Conservation (phyloP, 164 flowering plant species). For the Dillenia suffruticosa region DNA sequence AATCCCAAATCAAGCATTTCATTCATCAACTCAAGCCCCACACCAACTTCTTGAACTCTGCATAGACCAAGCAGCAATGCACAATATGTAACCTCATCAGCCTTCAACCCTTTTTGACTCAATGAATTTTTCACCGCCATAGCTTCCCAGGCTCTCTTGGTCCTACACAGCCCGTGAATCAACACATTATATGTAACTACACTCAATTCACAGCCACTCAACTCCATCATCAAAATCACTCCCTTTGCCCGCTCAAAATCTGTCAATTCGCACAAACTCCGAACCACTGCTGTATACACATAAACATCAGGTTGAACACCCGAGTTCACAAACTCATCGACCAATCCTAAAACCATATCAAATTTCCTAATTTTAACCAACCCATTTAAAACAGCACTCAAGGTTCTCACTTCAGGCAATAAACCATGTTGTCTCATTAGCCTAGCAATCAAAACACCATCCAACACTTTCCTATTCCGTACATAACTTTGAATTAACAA, state of each 20-base stretch:
- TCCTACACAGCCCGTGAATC: slow-evolving; percentile 74
- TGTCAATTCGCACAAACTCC: slow-evolving; percentile 63
- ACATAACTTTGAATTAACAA: slow-evolving; percentile 57
- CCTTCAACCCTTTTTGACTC: slow-evolving; percentile 41
- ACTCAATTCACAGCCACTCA: slow-evolving; percentile 36
- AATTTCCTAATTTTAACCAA: slow-evolving; percentile 51
- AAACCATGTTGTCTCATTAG: slow-evolving; percentile 39
- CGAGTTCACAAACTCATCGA: slow-evolving; percentile 35
- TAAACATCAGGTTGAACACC: slow-evolving; percentile 52
- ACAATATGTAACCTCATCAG: slow-evolving; percentile 73
- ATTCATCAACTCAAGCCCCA: slow-evolving; percentile 37
- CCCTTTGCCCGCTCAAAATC: slow-evolving; percentile 51
- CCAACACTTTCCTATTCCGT: slow-evolving; percentile 40
- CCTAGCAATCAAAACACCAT: slow-evolving; percentile 39
- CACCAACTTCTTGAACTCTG: slow-evolving; percentile 37
- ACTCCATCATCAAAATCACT: slow-evolving; percentile 42
- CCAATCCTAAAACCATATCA: slow-evolving; percentile 44
- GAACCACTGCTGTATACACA: slow-evolving; percentile 44
- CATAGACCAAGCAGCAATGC: slow-evolving; percentile 71
- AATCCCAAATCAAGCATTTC: slow-evolving; percentile 71
- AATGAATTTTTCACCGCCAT: slow-evolving; percentile 55
- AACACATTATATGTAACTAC: slow-evolving; percentile 65
- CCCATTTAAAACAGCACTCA: slow-evolving; percentile 59
- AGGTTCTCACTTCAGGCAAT: slow-evolving; percentile 61
- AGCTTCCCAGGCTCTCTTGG: slow-evolving; percentile 51